Evolutionary conservation across 768 basidiomycete species (phyloP).

Genomic region (Gymnopilus dilepis): DNA sequence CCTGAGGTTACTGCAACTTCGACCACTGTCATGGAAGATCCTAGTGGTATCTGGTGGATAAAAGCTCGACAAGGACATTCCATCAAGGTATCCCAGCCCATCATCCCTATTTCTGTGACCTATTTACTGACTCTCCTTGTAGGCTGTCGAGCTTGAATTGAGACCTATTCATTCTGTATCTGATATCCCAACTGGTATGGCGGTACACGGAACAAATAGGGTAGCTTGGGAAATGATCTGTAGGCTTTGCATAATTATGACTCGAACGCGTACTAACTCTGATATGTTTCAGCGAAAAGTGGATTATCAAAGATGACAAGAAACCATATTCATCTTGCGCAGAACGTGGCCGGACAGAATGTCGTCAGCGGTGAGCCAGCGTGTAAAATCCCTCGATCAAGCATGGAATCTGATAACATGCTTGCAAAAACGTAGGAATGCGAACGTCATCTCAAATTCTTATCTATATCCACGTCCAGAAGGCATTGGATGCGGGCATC

Average conservation of each 20-base stretch:
- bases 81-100: constrained; percentile 56
- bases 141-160: constrained; percentile 76
- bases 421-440: constrained; percentile 62
- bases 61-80: constrained; percentile 92
- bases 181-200: constrained; percentile 72
- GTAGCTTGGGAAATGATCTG: constrained; percentile 76
- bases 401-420: not conserved
- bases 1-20: not conserved
- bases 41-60: constrained; percentile 76
- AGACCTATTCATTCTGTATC: constrained; percentile 56
- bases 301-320: constrained; percentile 86
- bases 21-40: constrained; percentile 19
- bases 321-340: constrained; percentile 93
- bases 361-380: constrained; percentile 74
- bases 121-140: not conserved
- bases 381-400: not conserved
- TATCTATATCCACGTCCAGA: constrained; percentile 80
- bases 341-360: constrained; percentile 66
- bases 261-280: not conserved
- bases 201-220: constrained; percentile 81
- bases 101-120: not conserved
- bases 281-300: constrained; percentile 50
- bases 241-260: constrained; percentile 33
- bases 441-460: constrained; percentile 77
- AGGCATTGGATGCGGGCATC: constrained; percentile 70